Evolutionary conservation across 805 yeast genomes (phyloP), one percentile per base, ranked within the genome.

Genomic region (Saccharomycopsis fibuligera): DNA sequence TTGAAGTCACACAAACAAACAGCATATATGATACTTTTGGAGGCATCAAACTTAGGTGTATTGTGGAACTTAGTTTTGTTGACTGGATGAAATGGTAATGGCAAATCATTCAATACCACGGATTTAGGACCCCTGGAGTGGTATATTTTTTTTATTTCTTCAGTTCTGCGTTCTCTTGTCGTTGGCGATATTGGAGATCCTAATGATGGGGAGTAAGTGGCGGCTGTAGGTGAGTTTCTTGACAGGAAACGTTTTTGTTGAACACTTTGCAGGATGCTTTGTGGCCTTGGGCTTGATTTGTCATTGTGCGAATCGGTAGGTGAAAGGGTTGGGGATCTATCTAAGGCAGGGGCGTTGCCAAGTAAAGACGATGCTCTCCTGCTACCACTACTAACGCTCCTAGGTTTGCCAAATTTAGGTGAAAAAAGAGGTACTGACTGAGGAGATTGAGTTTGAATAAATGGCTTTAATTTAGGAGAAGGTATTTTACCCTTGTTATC

Each of bases 1-100:
- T 91, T 96, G 71, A 91, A 91, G 56, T 95, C 95, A 19, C 90
- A 96, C 12, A 93, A 76, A 56, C 96, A 83, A 2, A 90, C 76
- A 10, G 96, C 96, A 62, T 86, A 81, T 2, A 91, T 75, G 57
- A 80, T 61, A 42, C 62, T 56, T 29, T 54, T 50, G 5, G 35
- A 5, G 9, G 53, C 50, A 37, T 52, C 47, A 22, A 43, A 40
- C 27, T 49, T 49, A 14, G 48, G 44, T n/a, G 45, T 49, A n/a
- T 31, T 29, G 1, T 54, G 50, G 38, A 52, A 52, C 36, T 44
- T 49, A 10, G 25, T 25, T 17, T 24, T 49, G 38, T 50, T 47
- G 23, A 52, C 16, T 2, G 48, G 40, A 35, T 35, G 48, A 10
- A 40, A 40, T 5, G 55, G 55, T 22, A 52, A 37, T 25, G 42